phyloP scores from a whole-genome alignment of 306 rosid species.

The Gynostemma pentaphyllum region DNA sequence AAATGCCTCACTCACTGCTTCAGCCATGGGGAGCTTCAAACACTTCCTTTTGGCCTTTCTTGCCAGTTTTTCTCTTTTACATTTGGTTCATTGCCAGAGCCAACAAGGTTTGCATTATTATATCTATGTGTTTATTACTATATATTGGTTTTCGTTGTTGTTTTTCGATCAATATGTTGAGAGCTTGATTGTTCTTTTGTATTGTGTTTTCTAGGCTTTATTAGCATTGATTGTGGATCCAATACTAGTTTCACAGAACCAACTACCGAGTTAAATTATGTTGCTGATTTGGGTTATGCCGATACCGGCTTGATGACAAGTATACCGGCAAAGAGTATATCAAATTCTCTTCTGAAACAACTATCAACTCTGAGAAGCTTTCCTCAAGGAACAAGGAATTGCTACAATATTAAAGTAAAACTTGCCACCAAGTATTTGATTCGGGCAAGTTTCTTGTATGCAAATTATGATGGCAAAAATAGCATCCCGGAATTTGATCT shows the following conservation, averaged over 20 bases:
- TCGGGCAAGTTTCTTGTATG: slow-evolving; percentile 18
- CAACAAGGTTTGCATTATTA: background rate
- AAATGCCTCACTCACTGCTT: background rate
- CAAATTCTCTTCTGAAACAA: background rate
- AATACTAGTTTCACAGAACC: background rate
- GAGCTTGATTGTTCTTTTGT: background rate
- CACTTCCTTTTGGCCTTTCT: background rate
- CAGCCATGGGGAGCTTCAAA: background rate
- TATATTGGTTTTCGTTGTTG: background rate
- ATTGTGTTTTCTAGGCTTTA: background rate
- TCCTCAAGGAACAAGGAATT: slow-evolving; percentile 2
- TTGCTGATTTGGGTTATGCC: background rate
- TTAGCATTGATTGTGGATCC: slow-evolving; percentile 1
- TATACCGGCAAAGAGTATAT: background rate
- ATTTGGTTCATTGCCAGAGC: slow-evolving; percentile 21
- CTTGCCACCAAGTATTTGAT: slow-evolving; percentile 8
- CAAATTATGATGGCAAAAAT: slow-evolving; percentile 7
- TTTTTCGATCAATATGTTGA: background rate
- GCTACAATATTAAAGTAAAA: background rate
- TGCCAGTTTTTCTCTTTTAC: background rate
- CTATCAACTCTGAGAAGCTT: slow-evolving; percentile 5
- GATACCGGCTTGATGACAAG: background rate
- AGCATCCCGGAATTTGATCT: slow-evolving; percentile 12
- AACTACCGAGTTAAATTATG: background rate
- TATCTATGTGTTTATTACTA: background rate